Base-by-base conservation (phyloP, 768 basidiomycete genomes). In the Fomitopsis pulvina region DNA sequence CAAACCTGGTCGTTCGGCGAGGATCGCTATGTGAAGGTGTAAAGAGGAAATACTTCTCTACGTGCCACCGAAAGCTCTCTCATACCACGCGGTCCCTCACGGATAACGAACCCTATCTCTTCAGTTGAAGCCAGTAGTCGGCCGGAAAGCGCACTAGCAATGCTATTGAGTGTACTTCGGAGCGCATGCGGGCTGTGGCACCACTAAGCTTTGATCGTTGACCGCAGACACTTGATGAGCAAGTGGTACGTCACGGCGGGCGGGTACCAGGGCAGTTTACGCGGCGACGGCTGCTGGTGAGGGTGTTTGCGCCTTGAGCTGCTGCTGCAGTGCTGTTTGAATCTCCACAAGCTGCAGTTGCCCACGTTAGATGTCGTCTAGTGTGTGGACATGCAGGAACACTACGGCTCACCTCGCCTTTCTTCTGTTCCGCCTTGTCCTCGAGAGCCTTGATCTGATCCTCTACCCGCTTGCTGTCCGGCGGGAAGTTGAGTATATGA, bases 401-500 rank as follows among this genome's bases (percentile, higher is more conserved):
- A 18, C 11, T 16, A 52, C 37, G 14, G 60, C 70, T 48, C 47
- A 88, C 94, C 79, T 96, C 90, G 30, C 69, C 60, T 69, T 87
- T 92, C 70, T 88, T 92, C 62, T 80, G 83, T 57, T 93, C 90
- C 47, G 83, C 74, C 58, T 83, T 87, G 26, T 75, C 74, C 56
- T 84, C 81, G 22, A 85, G 69, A 3, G 94, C 90, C 61, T 88
- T 85, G 41, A 97, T 72, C 63, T 91, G 89, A 7, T 60, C 65
- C 66, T 96, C 94, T 1, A 92, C 80, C 21, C 92, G 79, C 68
- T 86, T 87, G 50, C 84, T 85, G 52, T 30, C 28, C 24, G 47
- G 18, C 28, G 20, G 20, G 20, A 24, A 20, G 24, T 20, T n/a
- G n/a, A n/a, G n/a, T n/a, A n/a, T 7, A 40, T 27, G 29, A 40